Evolutionary conservation across 257 asterid species (phyloP), one percentile per base, ranked within the genome.

Genomic region (Asclepias syriaca): DNA sequence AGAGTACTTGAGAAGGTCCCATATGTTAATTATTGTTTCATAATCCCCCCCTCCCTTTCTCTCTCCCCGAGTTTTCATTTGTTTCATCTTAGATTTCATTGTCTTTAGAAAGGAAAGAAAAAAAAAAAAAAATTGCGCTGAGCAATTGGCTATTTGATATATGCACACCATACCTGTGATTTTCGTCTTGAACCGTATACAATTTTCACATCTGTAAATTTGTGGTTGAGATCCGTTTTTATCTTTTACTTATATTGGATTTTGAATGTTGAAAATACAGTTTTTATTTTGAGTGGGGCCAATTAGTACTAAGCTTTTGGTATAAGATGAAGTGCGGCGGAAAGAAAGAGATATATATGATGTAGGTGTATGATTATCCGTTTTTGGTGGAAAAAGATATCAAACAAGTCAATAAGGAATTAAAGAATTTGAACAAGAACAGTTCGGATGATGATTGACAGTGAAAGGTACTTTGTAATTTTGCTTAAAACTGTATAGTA

Each of bases 181-280:
- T 6, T 43, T 43, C 8, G 5, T 68, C 15, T 24, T 1, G 15
- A 15, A 68, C 24, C 11, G 16, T 50, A 48, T 32, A 11, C 45
- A 29, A 68, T 68, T 53, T 50, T 68, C 27, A 15, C 72, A 15
- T 68, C 72, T 68, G 72, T 68, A 68, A 68, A 68, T 68, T 50
- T 68, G 32, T 24, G 15, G 9, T 15, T 22, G 72, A 48, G 24
- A 48, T 48, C 15, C 59, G 48, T 56, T 68, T 49, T 4, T 12
- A 6, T 53, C 48, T 13, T 50, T 13, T 50, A 55, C 5, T 21
- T 5, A 11, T 54, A 10, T 22, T 19, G 21, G 27, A 19, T 54
- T 54, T n/a, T 48, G 53, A 48, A 48, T 12, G 53, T 12, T 48
- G 13, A 48, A 43, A 48, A 48, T 3, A 48, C 16, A 10, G 51